Evolutionary conservation across 2,329 filamentous ascomycete species (phyloP), one percentile per base, ranked within the genome.

Genomic region (Dactylonectria estremocensis): DNA sequence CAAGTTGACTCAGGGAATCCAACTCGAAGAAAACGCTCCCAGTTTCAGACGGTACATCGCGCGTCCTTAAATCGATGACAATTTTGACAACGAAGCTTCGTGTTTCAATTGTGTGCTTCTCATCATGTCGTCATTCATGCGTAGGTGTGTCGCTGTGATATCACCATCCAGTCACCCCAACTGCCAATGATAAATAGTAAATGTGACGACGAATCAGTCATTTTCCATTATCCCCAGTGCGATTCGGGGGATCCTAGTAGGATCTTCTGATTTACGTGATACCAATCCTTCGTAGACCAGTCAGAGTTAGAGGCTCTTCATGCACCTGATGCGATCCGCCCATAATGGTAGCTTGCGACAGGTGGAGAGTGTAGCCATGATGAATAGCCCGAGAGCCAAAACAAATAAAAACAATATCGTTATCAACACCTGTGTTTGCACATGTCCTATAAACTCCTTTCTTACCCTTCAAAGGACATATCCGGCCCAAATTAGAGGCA

Each of bases 121-220:
- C 37, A 58, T 68, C 62, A 62, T 76, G 68, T 69, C 74, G 74
- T 76, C 74, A 76, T 76, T 52, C 56, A 72, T 76, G 64, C 64
- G 72, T 74, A 67, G 50, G 56, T 63, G 59, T 52, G 61, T 64
- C 64, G 13, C 52, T 40, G 54, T 70, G 62, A 70, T 60, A 72
- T 74, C 68, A 70, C 45, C n/a, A 33, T 61, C 61, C 43, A 53
- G 52, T 61, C 49, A 35, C 61, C 61, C 46, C 61, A 46, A 16
- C n/a, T 18, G 37, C 11, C 14, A 52, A 46, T 61, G 64, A 58
- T 58, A 53, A 49, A 48, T 10, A 28, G 55, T 37, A 58, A 59
- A 66, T 66, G 58, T 13, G 52, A 58, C 53, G 45, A 33, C 43
- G 28, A 33, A 37, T 2, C 49, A 35, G 16, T 43, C 43, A 31